Conservation (phyloP, 2,329 filamentous ascomycete species). For the Lachnellula arida region DNA sequence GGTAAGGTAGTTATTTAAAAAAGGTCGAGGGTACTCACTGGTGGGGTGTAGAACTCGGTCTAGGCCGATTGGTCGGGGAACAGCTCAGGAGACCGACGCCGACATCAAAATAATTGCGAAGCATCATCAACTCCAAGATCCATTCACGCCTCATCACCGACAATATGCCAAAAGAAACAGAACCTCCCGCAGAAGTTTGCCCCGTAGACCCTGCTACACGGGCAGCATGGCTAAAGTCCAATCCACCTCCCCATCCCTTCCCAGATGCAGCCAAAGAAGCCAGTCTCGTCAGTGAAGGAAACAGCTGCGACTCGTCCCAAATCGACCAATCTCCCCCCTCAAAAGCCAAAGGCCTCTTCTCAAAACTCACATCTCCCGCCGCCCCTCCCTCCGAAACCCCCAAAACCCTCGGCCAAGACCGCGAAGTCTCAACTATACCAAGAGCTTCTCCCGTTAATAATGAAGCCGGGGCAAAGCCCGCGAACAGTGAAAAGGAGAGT, state of each 20-base stretch:
- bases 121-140: not conserved
- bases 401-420: conserved; percentile 53
- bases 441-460: conserved; percentile 46
- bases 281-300: conserved; percentile 28
- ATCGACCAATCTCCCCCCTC: conserved; percentile 33
- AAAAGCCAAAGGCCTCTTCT: conserved; percentile 14
- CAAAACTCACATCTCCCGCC: conserved; percentile 14
- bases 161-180: conserved; percentile 28
- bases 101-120: conserved; percentile 13
- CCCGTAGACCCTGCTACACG: conserved; percentile 89
- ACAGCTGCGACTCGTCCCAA: conserved; percentile 34
- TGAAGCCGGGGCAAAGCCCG: conserved; percentile 43
- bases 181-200: conserved; percentile 48
- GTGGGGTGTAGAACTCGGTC: conserved; percentile 16
- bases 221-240: conserved; percentile 69
- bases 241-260: conserved; percentile 24
- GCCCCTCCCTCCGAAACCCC: conserved; percentile 4
- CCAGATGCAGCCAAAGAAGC: conserved; percentile 28
- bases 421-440: conserved; percentile 77
- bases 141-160: not conserved
- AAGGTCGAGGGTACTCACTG: not conserved
- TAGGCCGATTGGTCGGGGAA: conserved; percentile 20
- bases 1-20: conserved; percentile 1
- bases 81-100: conserved; percentile 6
- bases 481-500: conserved; percentile 76